Base-by-base conservation (phyloP, 2,329 filamentous ascomycete genomes). In the Nigrospora osmanthi region DNA sequence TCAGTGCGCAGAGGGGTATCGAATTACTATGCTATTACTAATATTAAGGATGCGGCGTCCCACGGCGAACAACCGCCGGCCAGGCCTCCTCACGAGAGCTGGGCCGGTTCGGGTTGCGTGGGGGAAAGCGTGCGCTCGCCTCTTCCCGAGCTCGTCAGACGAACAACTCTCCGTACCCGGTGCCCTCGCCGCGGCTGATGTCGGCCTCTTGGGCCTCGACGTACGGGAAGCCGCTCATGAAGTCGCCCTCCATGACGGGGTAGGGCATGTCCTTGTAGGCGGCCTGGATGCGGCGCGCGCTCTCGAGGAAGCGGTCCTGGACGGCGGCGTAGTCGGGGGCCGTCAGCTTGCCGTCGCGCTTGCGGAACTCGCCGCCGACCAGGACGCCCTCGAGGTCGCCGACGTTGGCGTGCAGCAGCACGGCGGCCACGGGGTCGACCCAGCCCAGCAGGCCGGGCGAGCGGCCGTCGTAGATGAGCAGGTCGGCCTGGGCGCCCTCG, bases 361-460 rank as follows among this genome's bases (percentile, higher is more conserved):
- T 80, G 38, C 59, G 55, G 40, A 71, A 76, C 44, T 62, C 54
- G 0, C 75, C 76, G 42, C 71, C 66, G 0, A 78, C 68, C 11
- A 76, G 47, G 0, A 79, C 76, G 42, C 72, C 63, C 44, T 68
- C 55, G 19, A 80, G 61, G 46, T 80, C 75, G 0, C 70, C 74
- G 4, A 75, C 67, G 43, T 66, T 72, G 1, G 74, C 68, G 47
- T 80, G 76, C 33, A 81, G 58, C 23, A 81, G 69, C 1, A 81
- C 62, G 0, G 77, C 77, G 0, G 76, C 76, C 4, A 81, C 65
- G 0, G 75, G 73, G 45, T 80, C 75, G 6, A 50, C 59, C 73
- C 75, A 80, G 3, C 76, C 76, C 1, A 79, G 59, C 53, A 80
- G 59, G 1, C 63, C 61, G 0, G 75, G 74, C 0, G 68, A 65